A percentile compares a stretch with the other conserved stretches of the same genome.
Evolutionary conservation across 2,329 filamentous ascomycete species (phyloP).

Genomic region (Calonectria ilicicola): DNA sequence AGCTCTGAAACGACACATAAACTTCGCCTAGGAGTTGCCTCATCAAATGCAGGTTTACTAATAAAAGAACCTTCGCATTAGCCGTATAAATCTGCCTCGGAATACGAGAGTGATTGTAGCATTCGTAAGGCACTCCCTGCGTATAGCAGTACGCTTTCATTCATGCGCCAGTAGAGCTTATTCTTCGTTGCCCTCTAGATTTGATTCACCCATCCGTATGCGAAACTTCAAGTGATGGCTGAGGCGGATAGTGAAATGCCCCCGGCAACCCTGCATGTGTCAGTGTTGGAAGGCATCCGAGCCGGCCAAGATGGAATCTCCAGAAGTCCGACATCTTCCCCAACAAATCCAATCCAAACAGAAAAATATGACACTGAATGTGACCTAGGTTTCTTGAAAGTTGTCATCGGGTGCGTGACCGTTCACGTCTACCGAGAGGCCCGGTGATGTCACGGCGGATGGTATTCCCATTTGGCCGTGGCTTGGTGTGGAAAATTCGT

Average conservation of each 20-base stretch:
- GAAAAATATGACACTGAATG: neutral
- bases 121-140: neutral
- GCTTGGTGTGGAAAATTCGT: conserved; percentile 16
- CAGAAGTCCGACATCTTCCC: neutral
- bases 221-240: neutral
- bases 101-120: neutral
- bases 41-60: neutral
- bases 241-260: neutral
- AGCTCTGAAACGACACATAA: neutral
- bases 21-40: neutral
- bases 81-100: neutral
- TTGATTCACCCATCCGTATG: neutral
- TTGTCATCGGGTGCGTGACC: conserved; percentile 4
- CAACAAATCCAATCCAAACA: neutral
- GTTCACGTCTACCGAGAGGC: neutral
- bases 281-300: neutral
- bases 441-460: conserved; percentile 8
- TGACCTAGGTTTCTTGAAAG: neutral
- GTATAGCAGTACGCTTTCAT: neutral
- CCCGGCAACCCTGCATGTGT: neutral
- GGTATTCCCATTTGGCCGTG: conserved; percentile 6
- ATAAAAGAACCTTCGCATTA: neutral
- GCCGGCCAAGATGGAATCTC: neutral
- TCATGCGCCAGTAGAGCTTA: neutral
- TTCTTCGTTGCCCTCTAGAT: neutral